Base-by-base conservation (phyloP, 768 basidiomycete genomes). In the Auricularia auricula-judae region DNA sequence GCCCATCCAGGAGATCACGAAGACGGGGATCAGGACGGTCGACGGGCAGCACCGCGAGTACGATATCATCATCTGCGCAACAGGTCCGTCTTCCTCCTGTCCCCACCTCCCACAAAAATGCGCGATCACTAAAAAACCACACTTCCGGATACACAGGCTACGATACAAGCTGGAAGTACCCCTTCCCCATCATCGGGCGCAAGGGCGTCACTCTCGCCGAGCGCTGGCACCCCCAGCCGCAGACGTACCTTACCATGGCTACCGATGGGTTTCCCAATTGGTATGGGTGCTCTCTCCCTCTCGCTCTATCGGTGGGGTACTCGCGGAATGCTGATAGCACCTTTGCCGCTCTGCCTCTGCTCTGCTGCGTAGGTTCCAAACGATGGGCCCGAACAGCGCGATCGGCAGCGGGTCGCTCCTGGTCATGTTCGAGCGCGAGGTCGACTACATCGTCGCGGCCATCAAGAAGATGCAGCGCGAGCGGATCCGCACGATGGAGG, bases 201-300 rank as follows among this genome's bases (percentile, higher is more conserved):
- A 73, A 77, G 23, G 84, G 85, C 2, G 68, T 79, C 8, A 76
- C 81, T 62, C 73, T 88, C 3, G 78, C 78, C 62, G 77, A 82
- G n/a, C 79, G 79, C 63, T 85, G 82, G 72, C 76, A 72, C 1
- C 83, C 85, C 3, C 77, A 83, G 67, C 84, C 86, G 2, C 72
- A 72, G 11, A 80, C 83, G 3, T 89, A 89, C 71, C 76, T 88
- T 4, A 77, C 82, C 5, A 70, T 87, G 36, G 79, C 81, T 23
- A 78, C 83, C 21, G 82, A 86, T 59, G 84, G 82, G 7, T 87
- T 87, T 73, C 87, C 87, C n/a, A 88, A 86, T 72, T 83, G 80
- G 80, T 66, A 64, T 43, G 60, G 29, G 18, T 23, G 23, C 61
- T 7, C 23, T 23, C 23, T 23, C 23, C 23, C 23, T 23, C 23